These are phyloP conservation scores for Penicillium sp. DNA, from an alignment of 2,329 filamentous ascomycete species.

Conservation along the genomic window DNA sequence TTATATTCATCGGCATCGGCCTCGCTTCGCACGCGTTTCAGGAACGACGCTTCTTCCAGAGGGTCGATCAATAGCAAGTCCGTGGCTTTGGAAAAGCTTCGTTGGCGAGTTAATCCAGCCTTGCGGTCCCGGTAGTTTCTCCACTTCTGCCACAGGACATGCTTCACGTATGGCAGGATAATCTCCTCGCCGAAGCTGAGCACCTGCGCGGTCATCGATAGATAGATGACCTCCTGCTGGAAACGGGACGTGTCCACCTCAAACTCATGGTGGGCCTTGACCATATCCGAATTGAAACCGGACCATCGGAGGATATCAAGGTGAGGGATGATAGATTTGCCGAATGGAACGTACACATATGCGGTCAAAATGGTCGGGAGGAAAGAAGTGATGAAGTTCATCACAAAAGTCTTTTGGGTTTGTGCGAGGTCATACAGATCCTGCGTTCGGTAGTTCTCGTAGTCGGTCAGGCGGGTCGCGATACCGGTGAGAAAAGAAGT, in stretches of 20 bases:
- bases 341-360: constrained; percentile 93
- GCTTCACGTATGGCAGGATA: constrained; percentile 80
- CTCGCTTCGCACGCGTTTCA: constrained; percentile 77
- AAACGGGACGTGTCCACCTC: constrained; percentile 79
- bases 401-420: constrained; percentile 88
- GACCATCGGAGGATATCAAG: constrained; percentile 76
- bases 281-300: constrained; percentile 10
- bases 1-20: constrained; percentile 81
- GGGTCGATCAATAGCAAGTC: constrained; percentile 59
- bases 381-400: constrained; percentile 96
- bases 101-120: constrained; percentile 33
- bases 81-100: constrained; percentile 38
- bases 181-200: constrained; percentile 84
- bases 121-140: constrained; percentile 27
- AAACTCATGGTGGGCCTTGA: constrained; percentile 59
- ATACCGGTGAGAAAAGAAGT: constrained; percentile 71
- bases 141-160: constrained; percentile 72
- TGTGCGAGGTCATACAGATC: constrained; percentile 80
- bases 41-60: constrained; percentile 75
- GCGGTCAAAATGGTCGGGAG: constrained; percentile 88
- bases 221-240: constrained; percentile 90
- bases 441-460: constrained; percentile 89
- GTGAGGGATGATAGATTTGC: constrained; percentile 76
- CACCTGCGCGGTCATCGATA: constrained; percentile 89
- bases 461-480: constrained; percentile 73